Conservation (phyloP, 768 basidiomycete genomes). For the Trametes sanguinea region DNA sequence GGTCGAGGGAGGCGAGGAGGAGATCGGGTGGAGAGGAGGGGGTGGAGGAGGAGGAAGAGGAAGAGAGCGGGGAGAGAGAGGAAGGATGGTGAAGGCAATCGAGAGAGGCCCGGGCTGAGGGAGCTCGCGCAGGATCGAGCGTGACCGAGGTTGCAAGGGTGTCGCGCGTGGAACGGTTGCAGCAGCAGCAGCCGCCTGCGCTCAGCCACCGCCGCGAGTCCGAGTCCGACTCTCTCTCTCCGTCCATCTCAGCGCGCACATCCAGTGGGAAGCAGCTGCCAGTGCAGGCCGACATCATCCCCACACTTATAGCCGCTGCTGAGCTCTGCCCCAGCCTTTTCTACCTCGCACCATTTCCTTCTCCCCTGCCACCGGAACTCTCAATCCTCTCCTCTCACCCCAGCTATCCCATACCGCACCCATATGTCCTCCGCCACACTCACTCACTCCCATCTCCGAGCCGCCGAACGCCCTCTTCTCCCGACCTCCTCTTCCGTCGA, state of each 20-base stretch:
- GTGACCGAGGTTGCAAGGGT: background rate
- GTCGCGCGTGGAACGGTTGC: slow-evolving; percentile 7
- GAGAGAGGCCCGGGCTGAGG: no score
- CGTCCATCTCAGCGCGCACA: background rate
- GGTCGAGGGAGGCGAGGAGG: slow-evolving; percentile 13
- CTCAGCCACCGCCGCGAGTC: no score
- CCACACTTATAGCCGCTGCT: no score
- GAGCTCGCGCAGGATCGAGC: background rate
- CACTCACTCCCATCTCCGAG: background rate
- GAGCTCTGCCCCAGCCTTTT: slow-evolving; percentile 1
- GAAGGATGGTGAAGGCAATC: slow-evolving; percentile 5
- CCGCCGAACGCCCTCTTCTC: background rate
- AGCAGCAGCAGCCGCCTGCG: background rate
- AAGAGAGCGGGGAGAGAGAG: no score
- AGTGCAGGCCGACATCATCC: no score
- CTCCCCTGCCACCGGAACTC: no score
- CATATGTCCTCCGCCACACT: background rate
- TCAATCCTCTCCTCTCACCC: no score
- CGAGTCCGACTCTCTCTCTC: background rate
- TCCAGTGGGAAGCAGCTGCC: background rate
- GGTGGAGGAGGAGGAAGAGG: slow-evolving; percentile 1
- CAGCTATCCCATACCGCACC: no score
- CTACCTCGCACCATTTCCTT: background rate
- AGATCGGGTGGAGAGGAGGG: slow-evolving; percentile 9
- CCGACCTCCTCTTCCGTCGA: slow-evolving; percentile 8